Percentiles rank a stretch among this genome's conserved stretches.
phyloP scores from a whole-genome alignment of 805 yeast species.

The Wickerhamiella musiphila region DNA sequence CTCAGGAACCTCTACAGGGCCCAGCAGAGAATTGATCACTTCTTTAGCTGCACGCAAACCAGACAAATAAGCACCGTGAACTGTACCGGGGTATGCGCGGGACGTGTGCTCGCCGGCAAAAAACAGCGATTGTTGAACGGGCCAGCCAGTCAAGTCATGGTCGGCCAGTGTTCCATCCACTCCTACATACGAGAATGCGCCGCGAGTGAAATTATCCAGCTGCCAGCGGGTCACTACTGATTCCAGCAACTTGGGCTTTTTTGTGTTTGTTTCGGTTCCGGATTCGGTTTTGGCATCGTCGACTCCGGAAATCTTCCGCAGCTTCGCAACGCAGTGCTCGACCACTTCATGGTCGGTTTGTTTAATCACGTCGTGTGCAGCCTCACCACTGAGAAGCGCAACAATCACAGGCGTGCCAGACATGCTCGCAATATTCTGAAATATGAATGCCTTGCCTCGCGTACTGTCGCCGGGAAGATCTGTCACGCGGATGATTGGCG shows the following conservation, averaged over 20 bases:
- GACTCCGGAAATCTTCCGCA: slow-evolving; percentile 18
- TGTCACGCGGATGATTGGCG: slow-evolving; percentile 20
- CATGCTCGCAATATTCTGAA: slow-evolving; percentile 22
- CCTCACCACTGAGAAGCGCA: slow-evolving; percentile 24
- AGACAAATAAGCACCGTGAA: slow-evolving; percentile 28
- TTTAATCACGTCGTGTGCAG: slow-evolving; percentile 20
- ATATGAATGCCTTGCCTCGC: slow-evolving; percentile 25
- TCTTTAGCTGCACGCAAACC: slow-evolving; percentile 28
- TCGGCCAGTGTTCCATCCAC: slow-evolving; percentile 27
- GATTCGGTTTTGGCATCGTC: slow-evolving; percentile 11
- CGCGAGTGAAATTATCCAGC: slow-evolving; percentile 55
- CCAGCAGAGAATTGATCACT: slow-evolving; percentile 24
- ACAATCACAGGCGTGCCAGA: slow-evolving; percentile 25
- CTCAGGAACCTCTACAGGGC: slow-evolving; percentile 24
- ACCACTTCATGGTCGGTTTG: slow-evolving; percentile 21
- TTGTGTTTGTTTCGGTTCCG: slow-evolving; percentile 9
- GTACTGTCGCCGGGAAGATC: slow-evolving; percentile 10
- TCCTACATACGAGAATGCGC: slow-evolving; percentile 46
- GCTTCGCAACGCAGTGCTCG: slow-evolving; percentile 18
- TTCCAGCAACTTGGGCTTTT: slow-evolving; percentile 19
- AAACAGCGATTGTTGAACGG: slow-evolving; percentile 22
- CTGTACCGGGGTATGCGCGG: slow-evolving; percentile 26
- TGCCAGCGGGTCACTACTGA: slow-evolving; percentile 57
- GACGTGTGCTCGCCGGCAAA: slow-evolving; percentile 31
- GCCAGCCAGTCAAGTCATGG: slow-evolving; percentile 25